These are phyloP conservation scores for Trifolium dubium DNA, from an alignment of 306 rosid genomes.

Conservation along the genomic window DNA sequence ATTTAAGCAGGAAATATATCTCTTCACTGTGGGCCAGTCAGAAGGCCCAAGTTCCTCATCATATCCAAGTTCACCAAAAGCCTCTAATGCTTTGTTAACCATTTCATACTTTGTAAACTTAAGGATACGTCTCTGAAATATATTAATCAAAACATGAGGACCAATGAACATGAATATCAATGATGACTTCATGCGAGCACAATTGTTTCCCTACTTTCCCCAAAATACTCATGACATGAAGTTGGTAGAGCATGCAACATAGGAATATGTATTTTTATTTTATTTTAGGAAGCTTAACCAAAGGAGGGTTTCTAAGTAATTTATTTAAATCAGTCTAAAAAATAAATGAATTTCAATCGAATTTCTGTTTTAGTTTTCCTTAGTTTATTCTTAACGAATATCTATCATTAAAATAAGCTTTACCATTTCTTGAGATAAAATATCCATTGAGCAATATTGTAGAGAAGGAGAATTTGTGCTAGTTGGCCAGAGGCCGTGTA, in stretches of 20 bases:
- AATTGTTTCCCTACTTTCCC: too few species aligned
- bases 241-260: constrained; percentile 81
- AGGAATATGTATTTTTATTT: constrained; percentile 62
- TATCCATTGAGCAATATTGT: too few species aligned
- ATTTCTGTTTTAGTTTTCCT: too few species aligned
- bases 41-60: constrained; percentile 96
- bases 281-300: constrained; percentile 72
- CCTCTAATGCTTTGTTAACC: constrained; percentile 87
- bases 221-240: too few species aligned
- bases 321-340: constrained; percentile 84
- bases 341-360: too few species aligned
- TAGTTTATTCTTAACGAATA: too few species aligned
- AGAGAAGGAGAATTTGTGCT: too few species aligned
- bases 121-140: constrained; percentile 78
- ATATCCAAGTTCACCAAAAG: constrained; percentile 91
- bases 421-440: too few species aligned
- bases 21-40: constrained; percentile 86
- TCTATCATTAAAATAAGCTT: too few species aligned
- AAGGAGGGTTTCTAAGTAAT: constrained; percentile 82
- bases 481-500: too few species aligned
- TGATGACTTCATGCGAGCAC: too few species aligned
- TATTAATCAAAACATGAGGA: constrained; percentile 28
- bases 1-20: constrained; percentile 70
- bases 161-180: too few species aligned
- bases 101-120: constrained; percentile 83